Evolutionary conservation across 768 basidiomycete species (phyloP), one percentile per base, ranked within the genome.

Genomic region (Nevesoporus exiguus): DNA sequence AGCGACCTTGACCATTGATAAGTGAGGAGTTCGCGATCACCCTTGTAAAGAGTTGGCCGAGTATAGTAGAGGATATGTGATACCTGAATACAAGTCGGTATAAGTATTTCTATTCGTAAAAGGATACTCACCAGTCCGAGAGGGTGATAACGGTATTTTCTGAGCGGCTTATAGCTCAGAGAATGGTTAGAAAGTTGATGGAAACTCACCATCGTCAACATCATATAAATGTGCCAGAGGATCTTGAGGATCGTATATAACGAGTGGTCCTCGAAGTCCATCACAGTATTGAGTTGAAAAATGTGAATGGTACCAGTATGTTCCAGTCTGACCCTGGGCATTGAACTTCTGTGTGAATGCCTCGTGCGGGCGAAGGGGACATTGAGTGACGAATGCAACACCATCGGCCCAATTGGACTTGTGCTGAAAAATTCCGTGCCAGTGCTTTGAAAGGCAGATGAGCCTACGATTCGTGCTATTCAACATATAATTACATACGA

Each of bases 231-330:
- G 19, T 2, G 48, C 56, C 3, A 55, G 29, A 10, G 54, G 54
- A 33, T 55, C 54, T 9, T 37, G 29, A 6, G 33, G 41, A 44
- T 55, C 54, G 17, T 55, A 55, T 49, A 55, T 55, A 10, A 55
- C 41, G 75, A 36, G 49, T 5, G 59, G 59, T 5, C 74, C 76
- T 37, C 73, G 66, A 43, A 49, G 25, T 10, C 54, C 54, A 7
- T 55, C 41, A 8, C 54, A 55, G 21, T 21, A 33, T 22, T 55
- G 54, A 39, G 31, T 49, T 31, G 25, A 5, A 19, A 30, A 49
- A 9, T 55, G 54, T 19, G 54, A 55, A 51, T 76, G 75, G 50
- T 76, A 76, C 76, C 77, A 78, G 53, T 71, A 78, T 1, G 75
- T 77, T 8, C 77, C 77, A 3, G 48, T 49, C 11, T 55, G 54